A percentile compares a stretch with the other conserved stretches of the same genome.
phyloP scores from a whole-genome alignment of 176 grass and related monocot species.

The Hsuehochloa calcarea region DNA sequence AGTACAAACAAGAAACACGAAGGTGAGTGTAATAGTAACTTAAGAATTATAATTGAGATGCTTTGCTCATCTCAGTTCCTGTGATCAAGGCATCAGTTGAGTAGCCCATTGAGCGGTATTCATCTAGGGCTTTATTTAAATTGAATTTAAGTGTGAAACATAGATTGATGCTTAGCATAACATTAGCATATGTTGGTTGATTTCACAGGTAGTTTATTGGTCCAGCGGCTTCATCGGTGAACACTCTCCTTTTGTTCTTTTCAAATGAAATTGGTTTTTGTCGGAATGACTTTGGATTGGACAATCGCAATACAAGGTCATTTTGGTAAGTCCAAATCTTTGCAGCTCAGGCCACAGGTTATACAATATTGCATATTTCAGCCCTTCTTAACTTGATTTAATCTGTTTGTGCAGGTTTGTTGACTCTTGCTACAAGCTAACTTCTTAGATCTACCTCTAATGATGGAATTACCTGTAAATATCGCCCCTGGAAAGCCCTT shows the following conservation, averaged over 20 bases:
- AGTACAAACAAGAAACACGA: too few species aligned
- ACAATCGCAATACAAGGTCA: not conserved
- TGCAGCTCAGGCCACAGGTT: not conserved
- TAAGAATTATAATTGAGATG: too few species aligned
- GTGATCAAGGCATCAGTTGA: constrained; percentile 30
- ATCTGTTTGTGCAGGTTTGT: constrained; percentile 22
- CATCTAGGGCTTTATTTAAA: not conserved
- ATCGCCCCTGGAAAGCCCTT: not conserved
- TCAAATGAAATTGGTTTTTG: constrained; percentile 28
- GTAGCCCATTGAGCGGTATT: constrained; percentile 32
- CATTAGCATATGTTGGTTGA: not conserved
- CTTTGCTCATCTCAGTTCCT: too few species aligned
- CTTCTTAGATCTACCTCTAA: constrained; percentile 18
- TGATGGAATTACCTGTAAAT: constrained; percentile 36
- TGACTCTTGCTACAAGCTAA: constrained; percentile 30
- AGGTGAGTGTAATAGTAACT: too few species aligned
- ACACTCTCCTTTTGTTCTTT: constrained; percentile 18
- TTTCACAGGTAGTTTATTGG: constrained; percentile 30
- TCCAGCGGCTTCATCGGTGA: constrained; percentile 11
- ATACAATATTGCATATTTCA: not conserved
- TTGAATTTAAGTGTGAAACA: not conserved
- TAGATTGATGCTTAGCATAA: not conserved
- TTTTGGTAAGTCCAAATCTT: constrained; percentile 38
- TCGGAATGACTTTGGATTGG: constrained; percentile 4
- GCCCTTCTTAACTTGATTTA: not conserved